phyloP scores from a whole-genome alignment of 2,329 filamentous ascomycete species.

The Fusarium sp. region DNA sequence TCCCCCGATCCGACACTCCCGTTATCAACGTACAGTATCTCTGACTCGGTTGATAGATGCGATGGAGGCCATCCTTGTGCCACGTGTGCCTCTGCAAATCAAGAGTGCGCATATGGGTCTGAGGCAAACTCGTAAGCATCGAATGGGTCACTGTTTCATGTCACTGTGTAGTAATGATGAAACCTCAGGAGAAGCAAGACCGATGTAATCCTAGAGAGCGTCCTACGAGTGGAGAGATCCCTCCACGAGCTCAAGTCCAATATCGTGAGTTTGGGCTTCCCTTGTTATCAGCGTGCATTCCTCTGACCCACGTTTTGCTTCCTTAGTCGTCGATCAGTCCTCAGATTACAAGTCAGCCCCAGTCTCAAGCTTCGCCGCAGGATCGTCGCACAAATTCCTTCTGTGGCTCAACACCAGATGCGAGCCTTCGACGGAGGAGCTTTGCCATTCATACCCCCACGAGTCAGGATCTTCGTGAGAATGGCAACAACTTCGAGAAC shows the following conservation, averaged over 20 bases:
- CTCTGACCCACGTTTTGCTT: neutral
- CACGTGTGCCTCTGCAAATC: slow-evolving; percentile 51
- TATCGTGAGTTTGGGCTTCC: slow-evolving; percentile 48
- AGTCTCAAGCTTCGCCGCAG: slow-evolving; percentile 34
- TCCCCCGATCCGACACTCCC: neutral
- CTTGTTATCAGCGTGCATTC: too few relatives aligned
- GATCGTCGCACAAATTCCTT: slow-evolving; percentile 38
- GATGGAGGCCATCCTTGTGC: slow-evolving; percentile 61
- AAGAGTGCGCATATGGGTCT: slow-evolving; percentile 57
- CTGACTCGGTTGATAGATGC: slow-evolving; percentile 52
- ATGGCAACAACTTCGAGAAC: slow-evolving; percentile 54
- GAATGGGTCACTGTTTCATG: neutral
- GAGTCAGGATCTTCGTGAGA: slow-evolving; percentile 36
- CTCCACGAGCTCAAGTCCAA: slow-evolving; percentile 59
- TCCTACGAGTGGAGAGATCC: slow-evolving; percentile 60
- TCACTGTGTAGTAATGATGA: slow-evolving; percentile 12
- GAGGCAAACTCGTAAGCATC: slow-evolving; percentile 57
- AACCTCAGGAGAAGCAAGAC: slow-evolving; percentile 59
- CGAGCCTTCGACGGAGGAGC: slow-evolving; percentile 38
- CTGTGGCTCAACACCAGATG: slow-evolving; percentile 39
- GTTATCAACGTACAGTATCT: neutral
- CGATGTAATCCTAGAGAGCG: slow-evolving; percentile 64
- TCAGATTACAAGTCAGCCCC: slow-evolving; percentile 20
- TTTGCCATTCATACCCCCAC: slow-evolving; percentile 41
- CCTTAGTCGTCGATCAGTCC: slow-evolving; percentile 17